Evolutionary conservation across 2,329 filamentous ascomycete genomes (phyloP), one percentile per base, ranked within the genome.

Genomic region (Aspergillus transmontanensis): DNA sequence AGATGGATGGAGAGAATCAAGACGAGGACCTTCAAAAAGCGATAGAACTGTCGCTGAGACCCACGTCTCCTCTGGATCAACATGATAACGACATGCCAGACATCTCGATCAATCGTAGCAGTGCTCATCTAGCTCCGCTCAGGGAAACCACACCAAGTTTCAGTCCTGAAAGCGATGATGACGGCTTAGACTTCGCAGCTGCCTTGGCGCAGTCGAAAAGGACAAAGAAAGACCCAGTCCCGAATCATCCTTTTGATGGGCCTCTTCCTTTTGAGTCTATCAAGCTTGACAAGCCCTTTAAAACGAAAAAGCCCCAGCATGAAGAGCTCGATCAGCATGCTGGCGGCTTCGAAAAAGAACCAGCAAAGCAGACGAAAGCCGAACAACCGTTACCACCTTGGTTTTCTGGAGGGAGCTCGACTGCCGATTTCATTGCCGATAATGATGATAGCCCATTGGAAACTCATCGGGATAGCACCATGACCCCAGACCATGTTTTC

Each of bases 221-320:
- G 68, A 82, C 84, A 62, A 86, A 87, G 72, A 84, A 83, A 46
- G 69, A 67, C 36, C 58, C 68, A 23, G 50, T 50, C n/a, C 41
- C 66, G 57, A 82, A 85, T 41, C 87, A 88, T 69, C 83, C 87
- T 3, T 91, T 96, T 72, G 87, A 87, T 67, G 94, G 94, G 0
- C 93, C 94, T 0, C 78, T 99, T 6, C 95, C 95, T 0, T 99
- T 99, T 72, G 93, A 97, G 69, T 94, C 85, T 57, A 79, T 90
- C 7, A 85, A 93, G 72, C 83, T 97, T 1, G 88, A 90, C 51
- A 89, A 86, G 58, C 89, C 86, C 2, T 85, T 83, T 1, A 81
- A 67, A 41, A 55, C 65, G 34, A 58, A 70, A 14, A 55, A 68
- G 39, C 41, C 75, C 81, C 16, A 82, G 80, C 32, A 84, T 79